Percentiles rank a stretch among this genome's conserved stretches.
Conservation (phyloP, 148 eudicot species). For the Arctostaphylos glauca region DNA sequence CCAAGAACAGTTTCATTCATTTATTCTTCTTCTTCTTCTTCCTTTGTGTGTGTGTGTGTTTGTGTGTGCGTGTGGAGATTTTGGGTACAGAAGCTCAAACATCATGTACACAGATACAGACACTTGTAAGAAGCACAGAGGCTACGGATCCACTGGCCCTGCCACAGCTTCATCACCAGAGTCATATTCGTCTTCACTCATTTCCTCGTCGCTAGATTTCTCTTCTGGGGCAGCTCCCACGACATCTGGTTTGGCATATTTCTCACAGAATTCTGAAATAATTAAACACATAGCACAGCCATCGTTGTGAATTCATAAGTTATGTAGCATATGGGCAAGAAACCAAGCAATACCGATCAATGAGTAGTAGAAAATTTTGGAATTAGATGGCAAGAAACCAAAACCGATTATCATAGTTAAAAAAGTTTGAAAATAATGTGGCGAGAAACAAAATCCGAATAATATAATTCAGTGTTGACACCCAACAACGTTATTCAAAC, state of each 20-base stretch:
- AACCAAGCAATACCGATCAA: neutral
- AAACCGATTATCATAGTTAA: neutral
- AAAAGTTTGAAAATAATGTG: no score
- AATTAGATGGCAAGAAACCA: neutral
- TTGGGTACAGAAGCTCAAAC: neutral
- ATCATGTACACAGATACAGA: slow-evolving; percentile 15
- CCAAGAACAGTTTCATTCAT: neutral
- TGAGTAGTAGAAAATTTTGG: neutral
- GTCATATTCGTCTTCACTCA: slow-evolving; percentile 62
- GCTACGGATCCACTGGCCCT: slow-evolving; percentile 62
- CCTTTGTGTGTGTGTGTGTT: neutral
- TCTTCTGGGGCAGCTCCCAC: slow-evolving; percentile 50
- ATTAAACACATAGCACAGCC: neutral
- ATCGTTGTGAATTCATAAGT: neutral
- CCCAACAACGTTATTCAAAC: neutral
- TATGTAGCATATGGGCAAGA: neutral
- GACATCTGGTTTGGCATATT: slow-evolving; percentile 61
- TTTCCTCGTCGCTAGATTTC: slow-evolving; percentile 68
- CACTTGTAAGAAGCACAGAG: neutral
- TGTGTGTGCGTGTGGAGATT: neutral
- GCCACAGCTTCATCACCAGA: slow-evolving; percentile 67
- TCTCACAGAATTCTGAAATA: slow-evolving; percentile 68
- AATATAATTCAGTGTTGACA: neutral
- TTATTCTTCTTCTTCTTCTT: neutral
- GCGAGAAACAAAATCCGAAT: neutral